Percentiles rank a stretch among this genome's conserved stretches.
phyloP scores from a whole-genome alignment of 2,329 filamentous ascomycete genomes.

The Colletotrichum sp. region DNA sequence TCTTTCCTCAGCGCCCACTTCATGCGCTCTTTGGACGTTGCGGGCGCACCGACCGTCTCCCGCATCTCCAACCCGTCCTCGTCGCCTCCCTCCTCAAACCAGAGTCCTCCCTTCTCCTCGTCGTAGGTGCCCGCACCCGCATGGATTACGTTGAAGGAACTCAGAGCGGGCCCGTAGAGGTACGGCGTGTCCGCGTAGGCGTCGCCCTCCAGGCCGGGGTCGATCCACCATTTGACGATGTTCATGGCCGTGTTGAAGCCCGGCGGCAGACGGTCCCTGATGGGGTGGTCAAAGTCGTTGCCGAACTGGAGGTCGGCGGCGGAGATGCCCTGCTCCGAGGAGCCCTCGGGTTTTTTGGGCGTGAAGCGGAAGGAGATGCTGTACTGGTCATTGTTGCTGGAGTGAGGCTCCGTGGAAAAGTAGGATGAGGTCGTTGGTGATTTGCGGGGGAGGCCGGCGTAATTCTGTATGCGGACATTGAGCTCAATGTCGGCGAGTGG shows the following conservation, averaged over 20 bases:
- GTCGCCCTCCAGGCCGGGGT: constrained; percentile 90
- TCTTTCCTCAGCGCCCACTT: constrained; percentile 60
- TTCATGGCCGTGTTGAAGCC: constrained; percentile 86
- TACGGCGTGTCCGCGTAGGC: constrained; percentile 86
- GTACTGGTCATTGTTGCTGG: constrained; percentile 76
- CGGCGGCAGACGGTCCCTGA: constrained; percentile 83
- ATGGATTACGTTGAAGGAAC: constrained; percentile 78
- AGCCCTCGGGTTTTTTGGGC: constrained; percentile 56
- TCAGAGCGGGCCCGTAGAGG: constrained; percentile 82
- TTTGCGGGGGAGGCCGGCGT: constrained; percentile 70
- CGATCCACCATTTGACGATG: constrained; percentile 88
- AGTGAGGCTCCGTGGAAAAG: constrained; percentile 74
- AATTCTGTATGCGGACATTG: constrained; percentile 74
- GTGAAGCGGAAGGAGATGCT: constrained; percentile 81
- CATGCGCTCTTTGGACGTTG: constrained; percentile 56
- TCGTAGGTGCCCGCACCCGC: constrained; percentile 62
- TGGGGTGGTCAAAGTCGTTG: constrained; percentile 93
- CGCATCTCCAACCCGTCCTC: constrained; percentile 56
- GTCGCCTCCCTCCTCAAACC: constrained; percentile 71
- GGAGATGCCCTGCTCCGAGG: constrained; percentile 54
- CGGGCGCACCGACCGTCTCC: constrained; percentile 53
- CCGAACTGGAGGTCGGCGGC: constrained; percentile 85
- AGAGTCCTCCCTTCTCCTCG: constrained; percentile 53
- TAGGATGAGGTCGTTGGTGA: constrained; percentile 77
- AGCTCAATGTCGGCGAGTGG: constrained; percentile 70